phyloP scores from a whole-genome alignment of 371 early-diverging fungal genomes.

The Parasitella parasitica region DNA sequence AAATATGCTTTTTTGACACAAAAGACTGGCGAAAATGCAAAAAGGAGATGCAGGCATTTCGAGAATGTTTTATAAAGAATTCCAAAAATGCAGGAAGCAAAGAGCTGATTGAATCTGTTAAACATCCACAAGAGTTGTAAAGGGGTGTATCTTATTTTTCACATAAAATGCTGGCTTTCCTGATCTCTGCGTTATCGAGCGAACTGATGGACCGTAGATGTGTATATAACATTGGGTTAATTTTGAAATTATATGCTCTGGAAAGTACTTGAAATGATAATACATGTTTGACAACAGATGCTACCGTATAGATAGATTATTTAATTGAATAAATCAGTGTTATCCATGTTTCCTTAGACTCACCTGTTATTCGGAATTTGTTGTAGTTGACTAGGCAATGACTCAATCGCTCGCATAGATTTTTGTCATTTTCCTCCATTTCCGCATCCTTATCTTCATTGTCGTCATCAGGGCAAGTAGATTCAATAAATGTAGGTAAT shows the following conservation, averaged over 20 bases:
- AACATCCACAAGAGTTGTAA: conserved; percentile 1
- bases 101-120: conserved; percentile 32
- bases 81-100: conserved; percentile 50
- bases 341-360: not conserved
- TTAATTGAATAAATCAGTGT: no score
- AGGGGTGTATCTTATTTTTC: no score
- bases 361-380: conserved; percentile 60
- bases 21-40: conserved; percentile 80
- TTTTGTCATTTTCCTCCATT: conserved; percentile 14
- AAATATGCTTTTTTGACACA: conserved; percentile 71
- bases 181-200: conserved; percentile 42
- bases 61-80: conserved; percentile 66
- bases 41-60: conserved; percentile 71
- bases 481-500: conserved; percentile 54
- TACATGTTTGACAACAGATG: conserved; percentile 64
- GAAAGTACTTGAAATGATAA: conserved; percentile 60
- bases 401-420: conserved; percentile 25
- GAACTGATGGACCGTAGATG: conserved; percentile 29
- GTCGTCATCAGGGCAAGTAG: not conserved
- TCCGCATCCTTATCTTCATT: conserved; percentile 5
- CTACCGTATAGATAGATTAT: no score
- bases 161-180: conserved; percentile 42
- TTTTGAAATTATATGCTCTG: conserved; percentile 48
- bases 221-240: conserved; percentile 21
- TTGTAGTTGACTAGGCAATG: conserved; percentile 62